These are phyloP conservation scores for Trametes meyenii DNA, from an alignment of 768 basidiomycete genomes.

Conservation along the genomic window DNA sequence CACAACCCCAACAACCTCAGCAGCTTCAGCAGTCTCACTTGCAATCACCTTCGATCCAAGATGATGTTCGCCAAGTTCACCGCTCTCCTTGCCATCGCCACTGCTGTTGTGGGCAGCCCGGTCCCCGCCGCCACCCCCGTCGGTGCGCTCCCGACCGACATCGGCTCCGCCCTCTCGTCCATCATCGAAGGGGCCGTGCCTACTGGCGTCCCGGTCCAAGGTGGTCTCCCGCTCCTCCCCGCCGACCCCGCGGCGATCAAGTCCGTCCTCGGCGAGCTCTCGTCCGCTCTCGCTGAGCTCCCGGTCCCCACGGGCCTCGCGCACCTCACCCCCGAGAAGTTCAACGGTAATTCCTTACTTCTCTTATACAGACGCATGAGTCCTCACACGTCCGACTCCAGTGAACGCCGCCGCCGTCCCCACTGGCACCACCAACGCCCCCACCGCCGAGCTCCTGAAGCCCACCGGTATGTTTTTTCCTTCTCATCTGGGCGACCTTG, in stretches of 20 bases:
- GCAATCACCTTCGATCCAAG: not conserved
- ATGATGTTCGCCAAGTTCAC: conserved; percentile 17
- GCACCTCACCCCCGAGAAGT: too few species aligned
- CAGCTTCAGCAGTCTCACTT: not conserved
- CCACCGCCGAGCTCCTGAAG: not conserved
- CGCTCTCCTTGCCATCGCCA: conserved; percentile 9
- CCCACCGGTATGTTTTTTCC: too few species aligned
- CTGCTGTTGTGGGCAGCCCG: too few species aligned
- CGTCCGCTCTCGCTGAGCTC: not conserved
- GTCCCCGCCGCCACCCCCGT: not conserved
- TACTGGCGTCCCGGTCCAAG: not conserved
- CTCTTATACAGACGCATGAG: too few species aligned
- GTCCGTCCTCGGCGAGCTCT: not conserved
- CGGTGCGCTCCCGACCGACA: not conserved
- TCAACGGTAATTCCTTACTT: too few species aligned
- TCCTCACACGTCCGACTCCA: too few species aligned
- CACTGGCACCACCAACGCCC: not conserved
- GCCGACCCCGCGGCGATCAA: not conserved
- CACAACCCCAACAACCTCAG: not conserved
- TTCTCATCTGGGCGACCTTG: too few species aligned
- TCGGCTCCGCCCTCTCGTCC: not conserved
- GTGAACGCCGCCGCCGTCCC: too few species aligned
- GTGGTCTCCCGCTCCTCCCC: too few species aligned
- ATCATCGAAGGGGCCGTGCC: not conserved
- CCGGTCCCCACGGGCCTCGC: not conserved